phyloP scores from a whole-genome alignment of 768 basidiomycete species.

The Termitomyces sp. region DNA sequence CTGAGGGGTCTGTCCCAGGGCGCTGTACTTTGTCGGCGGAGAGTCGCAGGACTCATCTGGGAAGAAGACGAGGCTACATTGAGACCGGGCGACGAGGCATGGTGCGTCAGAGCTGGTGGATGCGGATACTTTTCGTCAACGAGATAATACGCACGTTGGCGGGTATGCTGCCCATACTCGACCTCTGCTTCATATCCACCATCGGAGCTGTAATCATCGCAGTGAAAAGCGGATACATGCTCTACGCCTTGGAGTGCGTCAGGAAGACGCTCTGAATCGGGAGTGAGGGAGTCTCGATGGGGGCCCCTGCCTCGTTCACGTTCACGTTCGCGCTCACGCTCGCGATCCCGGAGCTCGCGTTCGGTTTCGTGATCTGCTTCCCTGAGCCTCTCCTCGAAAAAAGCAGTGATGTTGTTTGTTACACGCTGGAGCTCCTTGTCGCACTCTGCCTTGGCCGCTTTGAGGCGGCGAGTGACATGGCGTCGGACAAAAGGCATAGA shows the following conservation, averaged over 20 bases:
- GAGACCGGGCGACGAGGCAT: conserved; percentile 48
- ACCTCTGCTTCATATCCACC: conserved; percentile 79
- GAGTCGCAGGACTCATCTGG: conserved; percentile 59
- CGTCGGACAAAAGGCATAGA: conserved; percentile 91
- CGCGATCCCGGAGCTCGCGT: conserved; percentile 53
- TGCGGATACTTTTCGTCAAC: conserved; percentile 30
- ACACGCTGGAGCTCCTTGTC: conserved; percentile 95
- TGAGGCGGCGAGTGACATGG: conserved; percentile 90
- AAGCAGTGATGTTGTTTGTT: conserved; percentile 89
- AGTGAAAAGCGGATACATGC: conserved; percentile 48
- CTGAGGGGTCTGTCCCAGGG: conserved; percentile 64
- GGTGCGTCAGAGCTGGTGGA: conserved; percentile 45
- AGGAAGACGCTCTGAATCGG: conserved; percentile 50
- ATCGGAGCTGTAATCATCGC: conserved; percentile 74
- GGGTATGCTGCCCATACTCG: conserved; percentile 59
- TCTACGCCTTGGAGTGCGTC: conserved; percentile 62
- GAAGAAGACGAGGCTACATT: conserved; percentile 64
- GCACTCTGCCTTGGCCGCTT: conserved; percentile 92
- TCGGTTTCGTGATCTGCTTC: conserved; percentile 71
- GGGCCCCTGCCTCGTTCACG: conserved; percentile 22
- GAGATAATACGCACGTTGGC: conserved; percentile 69
- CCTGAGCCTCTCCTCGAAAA: conserved; percentile 87
- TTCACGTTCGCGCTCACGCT: conserved; percentile 33
- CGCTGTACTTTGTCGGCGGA: conserved; percentile 59
- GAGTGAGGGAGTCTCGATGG: conserved; percentile 53